Evolutionary conservation across 2,329 filamentous ascomycete species (phyloP).

Genomic region (Trichoderma atroviride): DNA sequence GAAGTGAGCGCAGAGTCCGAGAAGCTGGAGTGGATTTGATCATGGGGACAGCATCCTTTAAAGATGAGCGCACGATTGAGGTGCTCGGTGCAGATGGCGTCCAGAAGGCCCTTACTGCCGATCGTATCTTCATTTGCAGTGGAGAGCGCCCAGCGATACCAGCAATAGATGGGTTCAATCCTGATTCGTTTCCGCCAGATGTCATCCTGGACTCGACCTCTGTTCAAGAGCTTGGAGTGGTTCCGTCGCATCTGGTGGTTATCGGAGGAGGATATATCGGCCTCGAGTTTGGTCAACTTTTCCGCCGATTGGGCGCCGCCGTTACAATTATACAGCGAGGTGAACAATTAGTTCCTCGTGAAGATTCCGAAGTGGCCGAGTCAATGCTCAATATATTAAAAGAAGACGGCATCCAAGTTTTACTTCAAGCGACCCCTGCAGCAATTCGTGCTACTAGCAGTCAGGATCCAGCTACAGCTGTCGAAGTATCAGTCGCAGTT

Average conservation of each 20-base stretch:
- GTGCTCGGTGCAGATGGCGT: slow-evolving; percentile 39
- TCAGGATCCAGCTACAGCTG: background rate
- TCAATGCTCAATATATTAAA: slow-evolving; percentile 46
- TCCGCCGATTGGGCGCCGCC: slow-evolving; percentile 51
- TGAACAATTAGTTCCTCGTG: slow-evolving; percentile 46
- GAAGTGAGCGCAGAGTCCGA: slow-evolving; percentile 48
- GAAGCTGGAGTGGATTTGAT: slow-evolving; percentile 49
- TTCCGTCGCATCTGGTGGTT: slow-evolving; percentile 51
- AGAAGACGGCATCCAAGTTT: slow-evolving; percentile 50
- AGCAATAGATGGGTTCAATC: slow-evolving; percentile 40
- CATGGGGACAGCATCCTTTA: slow-evolving; percentile 50
- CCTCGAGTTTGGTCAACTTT: slow-evolving; percentile 57
- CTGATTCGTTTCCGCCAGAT: slow-evolving; percentile 18
- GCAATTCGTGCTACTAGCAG: slow-evolving; percentile 14
- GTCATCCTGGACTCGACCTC: slow-evolving; percentile 50
- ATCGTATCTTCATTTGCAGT: slow-evolving; percentile 50
- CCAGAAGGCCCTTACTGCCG: slow-evolving; percentile 41
- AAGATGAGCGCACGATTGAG: slow-evolving; percentile 43
- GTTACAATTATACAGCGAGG: slow-evolving; percentile 53
- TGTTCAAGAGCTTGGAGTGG: slow-evolving; percentile 49
- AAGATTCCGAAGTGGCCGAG: slow-evolving; percentile 53
- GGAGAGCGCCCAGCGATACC: slow-evolving; percentile 49
- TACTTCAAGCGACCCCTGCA: slow-evolving; percentile 41
- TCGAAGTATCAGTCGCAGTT: slow-evolving; percentile 32
- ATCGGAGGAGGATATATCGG: slow-evolving; percentile 58